Percentiles rank a stretch among this genome's conserved stretches.
These are phyloP conservation scores for Taphrina pruni DNA, from an alignment of 1,139 yeast species.

Conservation along the genomic window DNA sequence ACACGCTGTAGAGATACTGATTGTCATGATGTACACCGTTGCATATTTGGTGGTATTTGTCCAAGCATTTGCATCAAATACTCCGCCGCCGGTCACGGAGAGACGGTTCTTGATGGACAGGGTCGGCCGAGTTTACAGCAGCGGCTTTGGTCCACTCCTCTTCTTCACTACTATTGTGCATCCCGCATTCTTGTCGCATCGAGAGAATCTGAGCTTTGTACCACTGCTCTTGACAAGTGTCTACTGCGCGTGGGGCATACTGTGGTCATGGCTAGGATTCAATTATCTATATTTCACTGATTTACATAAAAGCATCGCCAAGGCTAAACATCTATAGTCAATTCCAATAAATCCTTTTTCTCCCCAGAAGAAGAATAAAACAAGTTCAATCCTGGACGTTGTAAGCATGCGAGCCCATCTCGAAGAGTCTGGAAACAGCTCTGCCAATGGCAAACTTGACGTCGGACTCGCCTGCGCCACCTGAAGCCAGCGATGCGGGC, in stretches of 20 bases:
- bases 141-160: conserved; percentile 72
- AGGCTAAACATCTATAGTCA: neutral
- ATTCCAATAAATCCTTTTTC: neutral
- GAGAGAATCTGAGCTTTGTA: conserved; percentile 61
- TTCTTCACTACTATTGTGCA: conserved; percentile 48
- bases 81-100: conserved; percentile 24
- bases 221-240: conserved; percentile 82
- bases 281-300: conserved; percentile 29
- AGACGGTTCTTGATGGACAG: conserved; percentile 68
- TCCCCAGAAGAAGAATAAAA: too few relatives aligned
- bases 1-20: conserved; percentile 61
- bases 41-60: conserved; percentile 84
- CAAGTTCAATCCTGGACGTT: conserved; percentile 9
- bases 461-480: conserved; percentile 37
- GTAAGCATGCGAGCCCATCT: conserved; percentile 31
- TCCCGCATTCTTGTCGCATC: conserved; percentile 42
- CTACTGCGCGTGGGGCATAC: conserved; percentile 83
- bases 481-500: conserved; percentile 29
- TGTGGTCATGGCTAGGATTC: conserved; percentile 86
- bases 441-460: conserved; percentile 39
- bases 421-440: conserved; percentile 29
- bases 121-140: conserved; percentile 67
- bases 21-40: conserved; percentile 78
- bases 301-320: neutral
- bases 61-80: conserved; percentile 22